Evolutionary conservation across 2,329 filamentous ascomycete genomes (phyloP), one percentile per base, ranked within the genome.

Genomic region (Hysterium pulicare): DNA sequence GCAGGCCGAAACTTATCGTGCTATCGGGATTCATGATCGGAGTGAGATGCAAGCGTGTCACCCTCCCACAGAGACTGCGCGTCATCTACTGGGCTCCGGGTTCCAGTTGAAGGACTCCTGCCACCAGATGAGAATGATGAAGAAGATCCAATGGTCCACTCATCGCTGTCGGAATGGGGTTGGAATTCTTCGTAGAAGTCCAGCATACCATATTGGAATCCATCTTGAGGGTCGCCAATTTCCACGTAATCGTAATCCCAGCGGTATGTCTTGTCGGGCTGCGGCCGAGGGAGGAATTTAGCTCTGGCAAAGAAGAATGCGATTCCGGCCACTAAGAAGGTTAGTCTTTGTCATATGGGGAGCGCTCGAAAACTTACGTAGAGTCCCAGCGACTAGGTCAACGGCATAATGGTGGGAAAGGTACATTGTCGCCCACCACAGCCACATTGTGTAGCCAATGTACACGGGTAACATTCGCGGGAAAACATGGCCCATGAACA

Each of bases 351-450:
- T 24, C 11, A 6, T 13, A 8, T 2, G 3, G 17, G 8, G 22
- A 7, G 8, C 36, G 21, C 8, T 8, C n/a, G n/a, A 6, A 17
- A 44, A 61, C 66, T 61, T 62, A 69, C 66, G 69, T 38, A 95
- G 74, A 63, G 85, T 89, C 54, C 91, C 91, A 26, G 81, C 88
- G 20, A 96, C 88, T 38, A 97, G 76, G 66, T 97, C 91, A 31
- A 97, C 86, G 23, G 90, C 91, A 64, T 97, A 97, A 72, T 97
- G 91, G 70, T 97, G 91, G 59, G 88, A 94, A 40, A 97, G 80
- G 64, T 97, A 96, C 89, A 97, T 95, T 54, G 91, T 97, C 10
- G 90, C 87, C 90, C 91, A 97, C 87, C 90, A 96, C 58, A 96
- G 83, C 91, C 91, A 96, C 62, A 86, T 79, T 33, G 86, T 86